These are phyloP conservation scores for Plantago major DNA, from an alignment of 257 asterid genomes.

Conservation along the genomic window DNA sequence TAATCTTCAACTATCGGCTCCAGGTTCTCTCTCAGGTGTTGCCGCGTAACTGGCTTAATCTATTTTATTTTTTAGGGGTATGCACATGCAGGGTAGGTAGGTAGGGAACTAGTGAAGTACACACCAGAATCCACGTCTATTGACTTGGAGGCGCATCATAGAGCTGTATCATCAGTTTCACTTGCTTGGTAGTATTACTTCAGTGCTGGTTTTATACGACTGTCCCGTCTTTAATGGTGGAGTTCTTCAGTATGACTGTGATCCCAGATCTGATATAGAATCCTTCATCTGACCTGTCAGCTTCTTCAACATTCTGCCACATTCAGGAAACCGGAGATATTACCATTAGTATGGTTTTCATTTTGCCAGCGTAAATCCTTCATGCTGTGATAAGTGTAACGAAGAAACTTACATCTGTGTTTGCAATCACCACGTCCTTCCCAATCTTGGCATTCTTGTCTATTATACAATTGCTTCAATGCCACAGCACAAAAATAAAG, in stretches of 20 bases:
- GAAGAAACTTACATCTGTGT: constrained; percentile 65
- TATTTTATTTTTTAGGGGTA: too few species aligned
- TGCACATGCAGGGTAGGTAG: too few species aligned
- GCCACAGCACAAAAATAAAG: constrained; percentile 12
- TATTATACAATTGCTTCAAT: constrained; percentile 73
- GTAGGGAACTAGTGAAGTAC: too few species aligned
- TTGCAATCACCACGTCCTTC: constrained; percentile 69
- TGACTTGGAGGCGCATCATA: too few species aligned
- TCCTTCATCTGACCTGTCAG: constrained; percentile 69
- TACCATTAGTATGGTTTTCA: background rate
- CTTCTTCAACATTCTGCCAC: constrained; percentile 73
- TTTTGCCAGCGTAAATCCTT: background rate
- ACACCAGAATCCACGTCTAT: too few species aligned
- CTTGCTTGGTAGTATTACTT: background rate
- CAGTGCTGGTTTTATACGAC: constrained; percentile 34
- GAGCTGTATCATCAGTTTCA: too few species aligned
- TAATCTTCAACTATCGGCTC: too few species aligned
- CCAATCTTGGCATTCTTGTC: constrained; percentile 98
- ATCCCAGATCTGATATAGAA: constrained; percentile 87
- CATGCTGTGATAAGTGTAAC: background rate
- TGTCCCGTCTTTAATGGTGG: constrained; percentile 76
- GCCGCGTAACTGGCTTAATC: too few species aligned
- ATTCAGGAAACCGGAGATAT: background rate
- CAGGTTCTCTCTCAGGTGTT: too few species aligned
- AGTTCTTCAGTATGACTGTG: constrained; percentile 70